Conservation (phyloP, 495 filamentous ascomycete species). For the Tetracladium setigerum region DNA sequence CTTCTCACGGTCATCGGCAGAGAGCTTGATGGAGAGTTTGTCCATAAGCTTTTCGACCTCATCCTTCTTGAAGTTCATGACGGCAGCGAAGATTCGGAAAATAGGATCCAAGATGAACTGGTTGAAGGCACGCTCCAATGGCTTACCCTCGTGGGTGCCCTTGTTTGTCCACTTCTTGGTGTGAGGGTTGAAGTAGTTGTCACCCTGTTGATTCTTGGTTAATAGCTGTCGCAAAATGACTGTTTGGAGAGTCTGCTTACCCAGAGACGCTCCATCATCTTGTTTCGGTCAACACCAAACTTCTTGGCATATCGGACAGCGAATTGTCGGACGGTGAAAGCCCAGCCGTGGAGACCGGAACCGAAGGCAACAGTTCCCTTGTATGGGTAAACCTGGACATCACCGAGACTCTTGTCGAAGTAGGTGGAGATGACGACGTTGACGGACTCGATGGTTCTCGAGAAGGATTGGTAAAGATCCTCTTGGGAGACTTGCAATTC, state of each 20-base stretch:
- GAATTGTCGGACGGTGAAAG: constrained; percentile 99
- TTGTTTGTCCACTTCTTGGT: constrained; percentile 99
- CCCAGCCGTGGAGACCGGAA: constrained; percentile 99
- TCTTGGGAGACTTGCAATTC: constrained; percentile 98
- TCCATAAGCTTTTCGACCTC: constrained; percentile 74
- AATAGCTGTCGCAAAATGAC: constrained; percentile 16
- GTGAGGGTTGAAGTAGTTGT: constrained; percentile 99
- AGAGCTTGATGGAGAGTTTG: constrained; percentile 90
- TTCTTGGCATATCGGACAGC: constrained; percentile 97
- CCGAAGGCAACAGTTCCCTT: constrained; percentile 97
- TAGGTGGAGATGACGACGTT: constrained; percentile 99
- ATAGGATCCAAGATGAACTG: constrained; percentile 98
- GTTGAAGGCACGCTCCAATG: constrained; percentile 96
- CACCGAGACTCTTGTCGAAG: constrained; percentile 93
- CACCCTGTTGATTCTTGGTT: constrained; percentile 48
- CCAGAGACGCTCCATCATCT: constrained; percentile 99
- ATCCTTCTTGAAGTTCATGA: constrained; percentile 99
- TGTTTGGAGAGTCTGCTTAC: constrained; percentile 37
- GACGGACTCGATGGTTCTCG: constrained; percentile 97
- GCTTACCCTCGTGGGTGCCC: constrained; percentile 70
- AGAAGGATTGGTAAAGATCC: constrained; percentile 99
- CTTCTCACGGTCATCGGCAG: constrained; percentile 78
- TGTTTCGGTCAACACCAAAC: constrained; percentile 97
- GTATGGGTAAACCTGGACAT: constrained; percentile 96
- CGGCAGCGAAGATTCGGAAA: constrained; percentile 91